Conservation (phyloP, 805 yeast genomes). For the Torulaspora franciscae region DNA sequence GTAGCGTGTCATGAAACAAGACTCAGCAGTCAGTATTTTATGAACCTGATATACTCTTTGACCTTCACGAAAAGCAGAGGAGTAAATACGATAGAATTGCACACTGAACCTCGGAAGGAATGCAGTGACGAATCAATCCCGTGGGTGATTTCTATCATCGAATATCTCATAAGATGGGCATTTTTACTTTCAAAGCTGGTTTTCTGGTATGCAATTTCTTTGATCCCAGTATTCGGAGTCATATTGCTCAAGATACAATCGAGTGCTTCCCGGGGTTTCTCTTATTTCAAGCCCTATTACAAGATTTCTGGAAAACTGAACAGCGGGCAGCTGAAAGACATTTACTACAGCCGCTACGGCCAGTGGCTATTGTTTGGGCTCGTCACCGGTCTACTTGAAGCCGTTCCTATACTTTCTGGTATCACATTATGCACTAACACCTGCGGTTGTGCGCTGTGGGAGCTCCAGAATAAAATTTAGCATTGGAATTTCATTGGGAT, state of each 20-base stretch:
- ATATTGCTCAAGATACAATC: constrained; percentile 8
- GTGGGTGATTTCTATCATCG: neutral
- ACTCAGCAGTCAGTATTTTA: constrained; percentile 2
- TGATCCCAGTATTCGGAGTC: constrained; percentile 9
- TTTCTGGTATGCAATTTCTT: constrained; percentile 10
- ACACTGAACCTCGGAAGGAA: neutral
- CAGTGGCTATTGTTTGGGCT: constrained; percentile 12
- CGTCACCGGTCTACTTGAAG: constrained; percentile 12
- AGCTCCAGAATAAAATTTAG: neutral
- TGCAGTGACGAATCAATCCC: neutral
- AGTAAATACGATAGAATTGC: neutral
- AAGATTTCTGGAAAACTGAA: constrained; percentile 5
- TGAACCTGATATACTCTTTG: neutral
- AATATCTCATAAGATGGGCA: neutral
- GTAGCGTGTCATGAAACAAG: constrained; percentile 13
- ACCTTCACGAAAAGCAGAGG: neutral
- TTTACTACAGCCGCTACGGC: constrained; percentile 10
- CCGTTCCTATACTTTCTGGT: constrained; percentile 12
- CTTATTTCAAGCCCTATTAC: constrained; percentile 12
- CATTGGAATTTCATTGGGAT: too few species aligned
- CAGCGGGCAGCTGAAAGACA: neutral
- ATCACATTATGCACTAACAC: constrained; percentile 13
- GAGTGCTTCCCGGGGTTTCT: constrained; percentile 13
- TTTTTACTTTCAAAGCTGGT: neutral
- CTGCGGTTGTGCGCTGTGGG: constrained; percentile 16